Evolutionary conservation across 192 early-diverging fungal species (phyloP).

Genomic region (Oehlia diaphana): DNA sequence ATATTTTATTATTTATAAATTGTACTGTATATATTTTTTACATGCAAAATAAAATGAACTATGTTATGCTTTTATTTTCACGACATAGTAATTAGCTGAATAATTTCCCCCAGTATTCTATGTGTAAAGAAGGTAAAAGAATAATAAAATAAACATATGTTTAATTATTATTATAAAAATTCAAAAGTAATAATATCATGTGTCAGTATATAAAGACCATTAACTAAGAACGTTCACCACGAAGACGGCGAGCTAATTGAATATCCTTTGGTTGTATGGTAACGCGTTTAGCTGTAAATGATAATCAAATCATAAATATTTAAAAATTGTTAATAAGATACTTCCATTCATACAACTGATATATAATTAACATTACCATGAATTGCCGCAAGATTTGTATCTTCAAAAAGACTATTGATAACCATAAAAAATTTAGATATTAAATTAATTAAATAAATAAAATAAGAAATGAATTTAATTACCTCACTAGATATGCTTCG

Average conservation of each 20-base stretch:
- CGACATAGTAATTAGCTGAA: background rate
- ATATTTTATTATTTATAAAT: too few relatives aligned
- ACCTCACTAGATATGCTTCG: conserved; percentile 61
- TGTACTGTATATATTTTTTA: background rate
- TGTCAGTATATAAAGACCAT: too few relatives aligned
- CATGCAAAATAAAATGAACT: background rate
- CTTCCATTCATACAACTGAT: background rate
- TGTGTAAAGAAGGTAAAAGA: background rate
- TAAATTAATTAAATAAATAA: background rate
- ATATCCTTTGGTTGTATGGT: conserved; percentile 99
- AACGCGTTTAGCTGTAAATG: conserved; percentile 84
- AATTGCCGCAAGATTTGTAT: conserved; percentile 99
- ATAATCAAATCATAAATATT: background rate
- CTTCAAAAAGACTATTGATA: conserved; percentile 73
- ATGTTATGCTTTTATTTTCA: background rate
- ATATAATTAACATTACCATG: conserved; percentile 92
- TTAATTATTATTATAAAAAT: too few relatives aligned
- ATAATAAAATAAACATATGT: background rate
- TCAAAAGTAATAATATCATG: too few relatives aligned
- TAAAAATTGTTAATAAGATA: background rate
- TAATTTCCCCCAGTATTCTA: background rate
- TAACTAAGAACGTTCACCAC: conserved; percentile 81
- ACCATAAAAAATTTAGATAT: background rate
- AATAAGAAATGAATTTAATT: background rate
- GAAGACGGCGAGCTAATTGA: conserved; percentile 95